Percentiles rank a stretch among this genome's conserved stretches.
phyloP scores from a whole-genome alignment of 169 alveolate genomes.

The Plasmodium yoelii region DNA sequence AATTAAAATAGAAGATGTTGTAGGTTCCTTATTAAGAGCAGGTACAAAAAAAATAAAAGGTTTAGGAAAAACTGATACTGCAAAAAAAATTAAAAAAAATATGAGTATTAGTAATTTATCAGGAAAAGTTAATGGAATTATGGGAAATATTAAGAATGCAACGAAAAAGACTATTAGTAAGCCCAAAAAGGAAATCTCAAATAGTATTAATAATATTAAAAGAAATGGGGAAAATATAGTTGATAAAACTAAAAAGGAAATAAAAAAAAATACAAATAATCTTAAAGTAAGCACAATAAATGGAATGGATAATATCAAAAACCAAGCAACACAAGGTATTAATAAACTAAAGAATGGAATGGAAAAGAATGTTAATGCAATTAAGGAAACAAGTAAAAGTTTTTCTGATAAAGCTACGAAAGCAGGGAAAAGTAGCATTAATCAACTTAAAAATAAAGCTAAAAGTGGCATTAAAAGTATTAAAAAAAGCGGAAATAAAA shows the following conservation, averaged over 20 bases:
- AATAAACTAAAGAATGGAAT: conserved; percentile 1
- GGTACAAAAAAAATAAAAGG: conserved; percentile 28
- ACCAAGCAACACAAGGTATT: not conserved
- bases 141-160: conserved; percentile 18
- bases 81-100: conserved; percentile 19
- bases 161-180: conserved; percentile 9
- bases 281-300: not conserved
- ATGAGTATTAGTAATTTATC: conserved; percentile 20
- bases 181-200: not conserved
- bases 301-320: conserved; percentile 1
- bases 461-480: not conserved
- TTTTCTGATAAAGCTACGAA: not conserved
- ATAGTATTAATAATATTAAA: conserved; percentile 2
- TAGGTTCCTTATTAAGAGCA: conserved; percentile 18
- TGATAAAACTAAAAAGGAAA: not conserved
- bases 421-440: not conserved
- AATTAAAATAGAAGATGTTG: not conserved
- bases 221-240: not conserved
- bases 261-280: not conserved
- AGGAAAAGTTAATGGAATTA: conserved; percentile 17
- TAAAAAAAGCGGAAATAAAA: too few species aligned
- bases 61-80: conserved; percentile 19
- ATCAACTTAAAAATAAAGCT: conserved; percentile 4
- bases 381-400: not conserved
- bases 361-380: not conserved